A percentile compares a stretch with the other conserved stretches of the same genome.
Conservation (phyloP, 306 rosid species). For the Citrullus mucosospermus region DNA sequence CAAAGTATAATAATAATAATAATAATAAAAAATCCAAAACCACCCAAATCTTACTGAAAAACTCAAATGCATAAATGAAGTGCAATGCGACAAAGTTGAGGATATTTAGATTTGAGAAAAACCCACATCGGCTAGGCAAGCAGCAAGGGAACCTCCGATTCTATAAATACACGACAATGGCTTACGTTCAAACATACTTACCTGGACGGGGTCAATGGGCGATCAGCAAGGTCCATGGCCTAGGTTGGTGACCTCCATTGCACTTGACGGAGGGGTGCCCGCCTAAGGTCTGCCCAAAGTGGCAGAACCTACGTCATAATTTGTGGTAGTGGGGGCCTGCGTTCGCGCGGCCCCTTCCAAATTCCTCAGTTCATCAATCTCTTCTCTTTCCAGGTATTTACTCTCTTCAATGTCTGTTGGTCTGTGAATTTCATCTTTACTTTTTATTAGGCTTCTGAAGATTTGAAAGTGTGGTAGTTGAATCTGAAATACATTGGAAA, state of each 20-base stretch:
- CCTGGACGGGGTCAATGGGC: constrained; percentile 33
- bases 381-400: too few species aligned
- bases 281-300: constrained; percentile 29
- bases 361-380: neutral
- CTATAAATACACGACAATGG: neutral
- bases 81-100: too few species aligned
- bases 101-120: too few species aligned
- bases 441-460: too few species aligned
- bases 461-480: too few species aligned
- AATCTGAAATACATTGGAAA: too few species aligned
- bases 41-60: too few species aligned
- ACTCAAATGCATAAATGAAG: too few species aligned
- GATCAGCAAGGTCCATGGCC: constrained; percentile 1
- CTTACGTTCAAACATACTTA: constrained; percentile 8
- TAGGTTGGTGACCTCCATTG: neutral
- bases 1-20: too few species aligned
- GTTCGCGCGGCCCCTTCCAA: constrained; percentile 40
- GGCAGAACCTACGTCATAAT: constrained; percentile 46
- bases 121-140: neutral
- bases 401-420: too few species aligned
- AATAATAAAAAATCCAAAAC: too few species aligned
- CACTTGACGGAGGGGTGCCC: constrained; percentile 9
- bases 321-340: constrained; percentile 43
- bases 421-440: too few species aligned
- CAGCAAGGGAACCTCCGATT: neutral